These are phyloP conservation scores for Beauveria sp. DNA, from an alignment of 2,329 filamentous ascomycete species.

Conservation along the genomic window DNA sequence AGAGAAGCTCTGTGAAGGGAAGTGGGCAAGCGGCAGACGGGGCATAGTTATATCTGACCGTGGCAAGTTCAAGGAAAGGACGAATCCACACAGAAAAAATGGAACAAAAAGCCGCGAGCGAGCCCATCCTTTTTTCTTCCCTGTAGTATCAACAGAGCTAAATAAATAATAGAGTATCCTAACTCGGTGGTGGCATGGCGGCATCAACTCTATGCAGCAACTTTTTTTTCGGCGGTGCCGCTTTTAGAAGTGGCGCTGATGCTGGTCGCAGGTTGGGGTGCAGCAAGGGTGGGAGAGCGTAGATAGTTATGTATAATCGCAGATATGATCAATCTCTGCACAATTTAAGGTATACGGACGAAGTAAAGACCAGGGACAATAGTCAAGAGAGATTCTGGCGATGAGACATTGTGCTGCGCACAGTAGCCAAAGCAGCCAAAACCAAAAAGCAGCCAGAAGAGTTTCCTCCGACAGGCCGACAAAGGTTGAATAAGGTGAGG, in stretches of 20 bases:
- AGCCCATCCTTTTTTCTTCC: background rate
- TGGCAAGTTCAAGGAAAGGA: background rate
- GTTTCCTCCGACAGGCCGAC: background rate
- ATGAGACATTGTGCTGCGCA: too few relatives aligned
- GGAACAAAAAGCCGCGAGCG: background rate
- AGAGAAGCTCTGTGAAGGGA: slow-evolving; percentile 1
- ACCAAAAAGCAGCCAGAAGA: background rate
- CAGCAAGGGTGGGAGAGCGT: background rate
- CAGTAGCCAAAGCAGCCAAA: too few relatives aligned
- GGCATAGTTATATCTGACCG: background rate
- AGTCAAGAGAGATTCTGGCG: too few relatives aligned
- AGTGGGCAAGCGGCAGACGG: background rate
- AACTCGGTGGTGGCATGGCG: background rate
- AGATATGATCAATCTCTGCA: too few relatives aligned
- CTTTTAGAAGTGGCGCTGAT: slow-evolving; percentile 11
- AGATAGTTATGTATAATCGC: too few relatives aligned
- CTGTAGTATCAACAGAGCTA: background rate
- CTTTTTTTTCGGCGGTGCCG: slow-evolving; percentile 4
- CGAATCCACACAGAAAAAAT: background rate
- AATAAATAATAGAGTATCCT: background rate
- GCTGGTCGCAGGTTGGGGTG: background rate
- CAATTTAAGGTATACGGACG: too few relatives aligned
- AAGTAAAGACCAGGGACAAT: too few relatives aligned
- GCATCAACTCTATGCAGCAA: background rate
- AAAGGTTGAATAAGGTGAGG: background rate